A percentile compares a stretch with the other conserved stretches of the same genome.
Evolutionary conservation across 176 grass and related monocot species (phyloP).

Genomic region (Phyllostachys edulis): DNA sequence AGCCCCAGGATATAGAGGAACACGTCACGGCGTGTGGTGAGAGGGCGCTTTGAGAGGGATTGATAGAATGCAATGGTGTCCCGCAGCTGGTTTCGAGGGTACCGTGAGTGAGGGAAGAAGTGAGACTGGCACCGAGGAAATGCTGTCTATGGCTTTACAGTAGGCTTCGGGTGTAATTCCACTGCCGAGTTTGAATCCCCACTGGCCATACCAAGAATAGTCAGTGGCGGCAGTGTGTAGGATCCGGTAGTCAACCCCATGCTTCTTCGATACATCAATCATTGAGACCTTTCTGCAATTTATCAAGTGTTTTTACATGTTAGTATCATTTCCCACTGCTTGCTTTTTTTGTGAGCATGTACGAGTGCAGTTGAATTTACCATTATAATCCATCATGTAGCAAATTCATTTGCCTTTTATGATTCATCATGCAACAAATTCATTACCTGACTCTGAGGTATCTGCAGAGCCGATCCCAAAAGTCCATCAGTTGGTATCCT

Average conservation of each 20-base stretch:
- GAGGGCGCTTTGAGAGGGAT: slow-evolving; percentile 61
- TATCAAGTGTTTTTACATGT: not conserved
- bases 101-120: slow-evolving; percentile 43
- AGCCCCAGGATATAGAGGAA: slow-evolving; percentile 48
- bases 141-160: slow-evolving; percentile 40
- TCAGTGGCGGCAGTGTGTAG: slow-evolving; percentile 50
- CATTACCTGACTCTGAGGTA: slow-evolving; percentile 71
- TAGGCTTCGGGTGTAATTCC: slow-evolving; percentile 55
- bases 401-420: not conserved
- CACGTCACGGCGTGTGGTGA: slow-evolving; percentile 54
- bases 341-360: not conserved
- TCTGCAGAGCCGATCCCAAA: slow-evolving; percentile 70
- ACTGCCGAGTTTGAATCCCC: slow-evolving; percentile 66
- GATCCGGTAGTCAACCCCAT: slow-evolving; percentile 50
- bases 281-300: slow-evolving; percentile 64
- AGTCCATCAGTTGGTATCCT: slow-evolving; percentile 64
- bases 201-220: slow-evolving; percentile 48
- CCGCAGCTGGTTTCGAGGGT: slow-evolving; percentile 40
- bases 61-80: slow-evolving; percentile 58
- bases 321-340: not conserved
- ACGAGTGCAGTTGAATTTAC: not conserved
- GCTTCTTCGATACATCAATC: slow-evolving; percentile 74
- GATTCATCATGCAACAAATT: not conserved
- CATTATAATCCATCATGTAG: not conserved
- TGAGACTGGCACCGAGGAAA: slow-evolving; percentile 43